These are phyloP conservation scores for Talaromyces sp. DNA, from an alignment of 2,329 filamentous ascomycete species.

Conservation along the genomic window DNA sequence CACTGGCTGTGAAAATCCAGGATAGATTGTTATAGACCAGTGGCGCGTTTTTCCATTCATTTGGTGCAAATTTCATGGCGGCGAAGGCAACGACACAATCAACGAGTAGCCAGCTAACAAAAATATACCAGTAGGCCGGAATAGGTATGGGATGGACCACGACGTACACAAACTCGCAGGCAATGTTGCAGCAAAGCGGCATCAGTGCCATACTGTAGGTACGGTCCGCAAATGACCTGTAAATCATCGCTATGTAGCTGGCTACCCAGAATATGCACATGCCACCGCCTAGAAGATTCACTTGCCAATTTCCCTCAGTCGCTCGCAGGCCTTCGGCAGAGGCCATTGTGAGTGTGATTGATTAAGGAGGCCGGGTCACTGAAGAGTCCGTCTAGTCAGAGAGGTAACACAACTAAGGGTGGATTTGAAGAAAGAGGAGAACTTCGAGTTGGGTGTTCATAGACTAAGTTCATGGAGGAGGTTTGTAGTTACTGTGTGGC, in stretches of 20 bases:
- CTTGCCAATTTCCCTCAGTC: not conserved
- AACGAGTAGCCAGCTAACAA: not conserved
- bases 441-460: too few species aligned
- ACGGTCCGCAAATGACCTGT: not conserved
- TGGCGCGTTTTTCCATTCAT: not conserved
- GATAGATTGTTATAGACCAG: not conserved
- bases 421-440: too few species aligned
- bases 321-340: not conserved
- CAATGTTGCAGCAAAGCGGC: not conserved
- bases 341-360: not conserved
- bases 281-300: not conserved
- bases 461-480: too few species aligned
- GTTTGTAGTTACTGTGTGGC: too few species aligned
- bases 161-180: not conserved
- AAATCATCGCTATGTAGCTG: not conserved
- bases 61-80: not conserved
- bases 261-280: not conserved
- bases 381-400: too few species aligned
- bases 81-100: not conserved
- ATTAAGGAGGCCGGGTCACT: too few species aligned
- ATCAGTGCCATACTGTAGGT: not conserved
- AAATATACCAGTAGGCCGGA: not conserved
- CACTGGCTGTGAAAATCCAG: not conserved
- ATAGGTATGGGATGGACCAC: not conserved
- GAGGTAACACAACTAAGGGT: too few species aligned